Conservation (phyloP, 805 yeast species). For the Isabelozyma heimii region DNA sequence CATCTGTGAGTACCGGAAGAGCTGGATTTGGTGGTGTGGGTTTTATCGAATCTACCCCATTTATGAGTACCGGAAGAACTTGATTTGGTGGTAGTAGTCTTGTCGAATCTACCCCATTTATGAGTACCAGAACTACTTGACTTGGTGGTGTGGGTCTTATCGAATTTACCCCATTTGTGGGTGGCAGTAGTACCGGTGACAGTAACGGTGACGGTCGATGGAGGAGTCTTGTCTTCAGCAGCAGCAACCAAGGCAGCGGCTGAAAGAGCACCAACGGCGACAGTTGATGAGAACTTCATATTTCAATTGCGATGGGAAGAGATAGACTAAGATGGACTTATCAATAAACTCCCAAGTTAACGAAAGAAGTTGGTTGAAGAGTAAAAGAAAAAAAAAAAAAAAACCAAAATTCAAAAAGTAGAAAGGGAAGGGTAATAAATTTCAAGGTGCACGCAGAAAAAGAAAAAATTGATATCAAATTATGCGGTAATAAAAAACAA, state of each 20-base stretch:
- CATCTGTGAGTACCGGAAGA: constrained; percentile 23
- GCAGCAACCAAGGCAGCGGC: constrained; percentile 26
- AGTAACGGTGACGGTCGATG: constrained; percentile 27
- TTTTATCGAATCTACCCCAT: constrained; percentile 25
- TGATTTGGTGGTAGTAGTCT: constrained; percentile 38
- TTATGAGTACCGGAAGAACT: constrained; percentile 36
- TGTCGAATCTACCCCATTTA: constrained; percentile 55
- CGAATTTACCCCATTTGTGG: constrained; percentile 55
- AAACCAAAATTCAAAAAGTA: background rate
- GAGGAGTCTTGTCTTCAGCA: constrained; percentile 10
- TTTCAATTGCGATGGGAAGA: background rate
- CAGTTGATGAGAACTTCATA: constrained; percentile 29
- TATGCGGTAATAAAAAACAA: background rate
- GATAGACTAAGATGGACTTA: background rate
- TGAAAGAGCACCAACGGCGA: constrained; percentile 39
- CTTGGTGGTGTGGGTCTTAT: constrained; percentile 40
- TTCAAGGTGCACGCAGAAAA: background rate
- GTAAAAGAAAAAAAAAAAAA: background rate
- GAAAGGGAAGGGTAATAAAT: background rate
- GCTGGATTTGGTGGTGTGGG: constrained; percentile 8
- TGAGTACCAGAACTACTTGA: constrained; percentile 39
- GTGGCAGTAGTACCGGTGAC: constrained; percentile 40
- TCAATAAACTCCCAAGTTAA: background rate
- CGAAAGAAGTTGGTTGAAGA: background rate
- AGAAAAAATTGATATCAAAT: background rate